Evolutionary conservation across 1,284 basidiomycete species (phyloP).

Genomic region (Cutaneotrichosporon sp.): DNA sequence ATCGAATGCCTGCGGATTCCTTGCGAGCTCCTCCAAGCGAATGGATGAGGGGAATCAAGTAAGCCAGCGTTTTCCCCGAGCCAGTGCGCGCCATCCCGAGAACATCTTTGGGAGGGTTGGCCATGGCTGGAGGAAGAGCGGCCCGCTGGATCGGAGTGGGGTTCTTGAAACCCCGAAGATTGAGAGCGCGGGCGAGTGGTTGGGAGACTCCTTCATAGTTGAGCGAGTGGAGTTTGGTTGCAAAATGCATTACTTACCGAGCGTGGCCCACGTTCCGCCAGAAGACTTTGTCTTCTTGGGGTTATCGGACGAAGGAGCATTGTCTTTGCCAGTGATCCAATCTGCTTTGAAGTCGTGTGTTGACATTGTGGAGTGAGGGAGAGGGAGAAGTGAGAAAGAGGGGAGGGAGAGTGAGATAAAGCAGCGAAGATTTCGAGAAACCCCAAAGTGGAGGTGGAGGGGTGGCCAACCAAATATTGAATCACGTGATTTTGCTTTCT

Average conservation of each 20-base stretch:
- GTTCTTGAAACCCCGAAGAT: slow-evolving; percentile 88
- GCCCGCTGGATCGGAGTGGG: slow-evolving; percentile 96
- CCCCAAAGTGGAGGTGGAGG: not conserved
- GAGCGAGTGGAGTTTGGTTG: not conserved
- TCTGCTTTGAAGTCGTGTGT: slow-evolving; percentile 17
- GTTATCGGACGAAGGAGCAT: not conserved
- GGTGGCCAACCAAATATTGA: not conserved
- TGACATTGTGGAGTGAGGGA: not conserved
- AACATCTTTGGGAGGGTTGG: slow-evolving; percentile 84
- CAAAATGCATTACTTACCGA: slow-evolving; percentile 30
- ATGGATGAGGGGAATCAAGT: slow-evolving; percentile 88
- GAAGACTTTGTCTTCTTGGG: slow-evolving; percentile 10
- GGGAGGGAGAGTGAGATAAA: not conserved
- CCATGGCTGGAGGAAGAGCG: slow-evolving; percentile 80
- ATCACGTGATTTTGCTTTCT: not conserved
- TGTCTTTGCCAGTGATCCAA: slow-evolving; percentile 15
- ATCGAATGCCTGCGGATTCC: slow-evolving; percentile 75
- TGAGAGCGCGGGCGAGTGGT: slow-evolving; percentile 76
- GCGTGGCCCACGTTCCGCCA: slow-evolving; percentile 34
- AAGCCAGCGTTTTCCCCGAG: slow-evolving; percentile 96
- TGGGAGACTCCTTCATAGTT: slow-evolving; percentile 71
- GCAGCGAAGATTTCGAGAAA: not conserved
- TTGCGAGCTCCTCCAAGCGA: slow-evolving; percentile 74
- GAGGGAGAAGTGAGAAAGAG: not conserved
- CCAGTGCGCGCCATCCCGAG: slow-evolving; percentile 99